A percentile compares a stretch with the other conserved stretches of the same genome.
Conservation (phyloP, 768 basidiomycete genomes). For the Daedaleopsis nitida region DNA sequence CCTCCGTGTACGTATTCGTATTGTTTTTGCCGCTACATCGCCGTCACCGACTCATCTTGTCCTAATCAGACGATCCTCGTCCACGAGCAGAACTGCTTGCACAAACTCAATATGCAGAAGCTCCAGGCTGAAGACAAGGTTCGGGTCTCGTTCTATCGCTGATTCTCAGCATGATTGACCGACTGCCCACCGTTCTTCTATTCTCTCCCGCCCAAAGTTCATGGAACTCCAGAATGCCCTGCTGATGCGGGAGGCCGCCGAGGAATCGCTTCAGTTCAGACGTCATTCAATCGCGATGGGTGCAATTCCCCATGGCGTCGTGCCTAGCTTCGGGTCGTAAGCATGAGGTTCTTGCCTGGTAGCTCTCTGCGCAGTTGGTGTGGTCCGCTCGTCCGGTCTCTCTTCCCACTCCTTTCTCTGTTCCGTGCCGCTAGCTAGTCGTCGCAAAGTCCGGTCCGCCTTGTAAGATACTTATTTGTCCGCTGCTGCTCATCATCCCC, state of each 20-base stretch:
- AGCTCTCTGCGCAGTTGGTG: background rate
- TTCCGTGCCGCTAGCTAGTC: background rate
- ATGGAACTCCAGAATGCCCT: constrained; percentile 19
- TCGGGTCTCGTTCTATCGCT: constrained; percentile 7
- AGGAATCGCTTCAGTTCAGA: constrained; percentile 3
- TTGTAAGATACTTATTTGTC: background rate
- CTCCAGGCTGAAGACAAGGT: constrained; percentile 60
- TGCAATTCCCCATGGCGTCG: background rate
- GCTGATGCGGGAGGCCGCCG: constrained; percentile 10
- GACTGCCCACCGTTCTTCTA: background rate
- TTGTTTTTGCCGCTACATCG: background rate
- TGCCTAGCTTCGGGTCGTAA: background rate
- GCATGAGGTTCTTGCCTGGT: background rate
- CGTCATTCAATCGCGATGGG: constrained; percentile 12
- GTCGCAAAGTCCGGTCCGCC: background rate
- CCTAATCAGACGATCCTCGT: constrained; percentile 62
- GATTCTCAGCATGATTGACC: background rate
- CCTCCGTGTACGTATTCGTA: constrained; percentile 49
- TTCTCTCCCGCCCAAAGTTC: constrained; percentile 4
- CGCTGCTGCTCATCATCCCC: background rate
- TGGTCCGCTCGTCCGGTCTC: background rate
- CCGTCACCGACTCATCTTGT: background rate
- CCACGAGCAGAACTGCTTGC: constrained; percentile 63
- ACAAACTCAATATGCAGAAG: constrained; percentile 51
- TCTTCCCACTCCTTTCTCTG: background rate